Evolutionary conservation across 139 green algal genomes (phyloP), one percentile per base, ranked within the genome.

Genomic region (Chlorella vulgaris): DNA sequence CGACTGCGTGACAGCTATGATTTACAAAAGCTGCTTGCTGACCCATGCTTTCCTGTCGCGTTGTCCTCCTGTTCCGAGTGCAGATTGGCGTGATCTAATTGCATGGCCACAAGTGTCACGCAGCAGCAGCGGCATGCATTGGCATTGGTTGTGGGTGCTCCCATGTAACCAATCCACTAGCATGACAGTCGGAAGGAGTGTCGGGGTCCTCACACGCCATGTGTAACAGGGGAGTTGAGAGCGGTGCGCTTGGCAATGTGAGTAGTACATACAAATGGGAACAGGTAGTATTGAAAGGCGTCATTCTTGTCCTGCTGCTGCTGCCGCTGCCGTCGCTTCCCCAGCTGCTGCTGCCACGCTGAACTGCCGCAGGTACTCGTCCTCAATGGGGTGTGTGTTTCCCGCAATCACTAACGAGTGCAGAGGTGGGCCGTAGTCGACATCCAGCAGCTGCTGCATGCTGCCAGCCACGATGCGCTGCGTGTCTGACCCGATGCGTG

Each of bases 341-440:
- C 18, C 21, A 31, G 55, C 43, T 36, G 39, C 18, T 22, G 33
- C 63, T 62, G 29, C 47, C 50, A 67, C 42, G 33, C 35, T 39
- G 77, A 83, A 83, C 50, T 74, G 81, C 51, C 75, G 47, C 51
- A 95, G 67, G 43, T 91, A 89, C 38, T 95, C 90, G 18, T 85
- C 22, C 71, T 96, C 92, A 21, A 95, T 85, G 19, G 84, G 74
- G 86, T 96, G 92, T 53, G 78, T 84, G 1, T 90, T 76, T 21
- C 92, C 92, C 22, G 82, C 75, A 43, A 99, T 92, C 21, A 99
- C 74, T 19, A 99, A 83, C 50, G 91, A 96, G 82, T 99, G 96
- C 81, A 99, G 84, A 1, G 96, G 96, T 4, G 87, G 53, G 24
- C 96, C 96, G 81, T 98, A 96, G 77, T 99, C 96, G 1, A 95